Conservation (phyloP, 805 yeast genomes). For the Candida dajiaensis region DNA sequence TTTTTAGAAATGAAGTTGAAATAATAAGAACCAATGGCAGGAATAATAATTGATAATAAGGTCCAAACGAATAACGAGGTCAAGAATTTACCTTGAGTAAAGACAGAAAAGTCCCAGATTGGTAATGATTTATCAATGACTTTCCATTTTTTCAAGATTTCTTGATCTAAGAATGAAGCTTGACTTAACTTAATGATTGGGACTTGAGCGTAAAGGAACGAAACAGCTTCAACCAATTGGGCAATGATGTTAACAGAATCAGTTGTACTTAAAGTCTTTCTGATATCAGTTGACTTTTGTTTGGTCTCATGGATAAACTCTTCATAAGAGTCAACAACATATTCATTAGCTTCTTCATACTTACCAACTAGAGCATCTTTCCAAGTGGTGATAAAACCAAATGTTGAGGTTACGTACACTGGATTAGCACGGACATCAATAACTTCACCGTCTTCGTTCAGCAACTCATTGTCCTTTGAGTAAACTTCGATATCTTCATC, state of each 20-base stretch:
- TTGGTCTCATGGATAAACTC: conserved; percentile 3
- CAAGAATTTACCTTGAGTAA: conserved; percentile 18
- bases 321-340: conserved; percentile 13
- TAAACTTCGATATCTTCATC: conserved; percentile 5
- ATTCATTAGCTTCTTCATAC: conserved; percentile 18
- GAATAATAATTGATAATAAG: conserved; percentile 15
- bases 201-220: conserved; percentile 14
- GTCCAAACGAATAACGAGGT: conserved; percentile 21
- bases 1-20: conserved; percentile 25
- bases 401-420: conserved; percentile 8
- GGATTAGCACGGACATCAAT: conserved; percentile 18
- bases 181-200: conserved; percentile 15
- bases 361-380: conserved; percentile 20
- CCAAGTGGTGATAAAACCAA: conserved; percentile 8
- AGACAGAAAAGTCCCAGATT: conserved; percentile 16
- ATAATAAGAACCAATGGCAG: conserved; percentile 23
- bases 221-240: conserved; percentile 14
- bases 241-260: conserved; percentile 20
- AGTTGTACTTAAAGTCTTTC: conserved; percentile 22
- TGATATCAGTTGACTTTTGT: conserved; percentile 13
- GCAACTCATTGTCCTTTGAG: conserved; percentile 4
- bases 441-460: conserved; percentile 11
- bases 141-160: conserved; percentile 15
- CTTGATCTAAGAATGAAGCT: conserved; percentile 18
- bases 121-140: conserved; percentile 9